Percentiles rank a stretch among this genome's conserved stretches.
Evolutionary conservation across 352 stramenopile genomes (phyloP).

Genomic region (Pythium pyrilobum): DNA sequence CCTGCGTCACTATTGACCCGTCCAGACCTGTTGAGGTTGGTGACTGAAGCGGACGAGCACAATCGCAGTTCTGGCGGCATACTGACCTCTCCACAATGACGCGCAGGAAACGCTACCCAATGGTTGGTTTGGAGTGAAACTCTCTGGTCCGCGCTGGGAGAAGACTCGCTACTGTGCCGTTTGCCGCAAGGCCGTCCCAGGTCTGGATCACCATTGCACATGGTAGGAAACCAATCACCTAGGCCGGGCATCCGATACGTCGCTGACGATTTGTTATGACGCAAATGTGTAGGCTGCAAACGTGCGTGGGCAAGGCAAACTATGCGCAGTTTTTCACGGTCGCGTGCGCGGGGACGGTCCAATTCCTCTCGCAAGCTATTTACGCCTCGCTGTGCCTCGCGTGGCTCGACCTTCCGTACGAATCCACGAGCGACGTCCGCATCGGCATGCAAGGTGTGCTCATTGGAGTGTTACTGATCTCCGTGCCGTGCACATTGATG

Average conservation of each 20-base stretch:
- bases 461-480: slow-evolving; percentile 49
- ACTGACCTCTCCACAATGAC: background rate
- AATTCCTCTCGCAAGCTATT: slow-evolving; percentile 61
- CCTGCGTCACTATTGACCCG: slow-evolving; percentile 69
- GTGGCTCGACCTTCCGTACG: slow-evolving; percentile 52
- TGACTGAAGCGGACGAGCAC: too few relatives aligned
- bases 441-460: slow-evolving; percentile 43
- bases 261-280: background rate
- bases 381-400: slow-evolving; percentile 44
- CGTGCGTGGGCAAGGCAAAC: slow-evolving; percentile 75
- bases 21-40: slow-evolving; percentile 30
- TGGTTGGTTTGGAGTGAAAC: slow-evolving; percentile 66
- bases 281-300: slow-evolving; percentile 52
- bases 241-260: too few relatives aligned
- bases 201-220: slow-evolving; percentile 84
- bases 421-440: slow-evolving; percentile 13
- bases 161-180: slow-evolving; percentile 78
- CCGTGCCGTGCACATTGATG: slow-evolving; percentile 78
- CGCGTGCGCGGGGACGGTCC: slow-evolving; percentile 52
- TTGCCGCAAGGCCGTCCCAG: slow-evolving; percentile 72
- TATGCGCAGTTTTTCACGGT: slow-evolving; percentile 88
- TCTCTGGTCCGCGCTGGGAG: slow-evolving; percentile 67
- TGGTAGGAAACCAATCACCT: slow-evolving; percentile 28
- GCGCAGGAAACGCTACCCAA: slow-evolving; percentile 26
- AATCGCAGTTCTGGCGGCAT: too few relatives aligned